Evolutionary conservation across 1,139 yeast species (phyloP).

Genomic region (Blastobotrys arbuscula): DNA sequence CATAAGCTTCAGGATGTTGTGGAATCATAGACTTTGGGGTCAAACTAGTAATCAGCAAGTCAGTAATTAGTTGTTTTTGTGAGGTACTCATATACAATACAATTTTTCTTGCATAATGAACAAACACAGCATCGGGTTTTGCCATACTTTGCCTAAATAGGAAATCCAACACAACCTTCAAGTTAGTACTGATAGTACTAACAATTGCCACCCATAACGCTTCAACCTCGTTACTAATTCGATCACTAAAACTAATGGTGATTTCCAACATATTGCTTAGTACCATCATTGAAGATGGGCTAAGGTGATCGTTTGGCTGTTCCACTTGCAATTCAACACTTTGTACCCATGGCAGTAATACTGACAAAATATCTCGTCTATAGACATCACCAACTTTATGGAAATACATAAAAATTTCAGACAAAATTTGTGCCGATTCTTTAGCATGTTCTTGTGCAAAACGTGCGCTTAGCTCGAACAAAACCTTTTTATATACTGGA

Average conservation of each 20-base stretch:
- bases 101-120: constrained; percentile 74
- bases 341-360: constrained; percentile 87
- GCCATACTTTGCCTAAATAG: constrained; percentile 64
- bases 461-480: constrained; percentile 60
- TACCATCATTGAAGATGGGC: constrained; percentile 52
- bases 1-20: constrained; percentile 39
- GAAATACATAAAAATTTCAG: constrained; percentile 67
- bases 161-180: constrained; percentile 66
- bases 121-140: constrained; percentile 66
- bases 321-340: constrained; percentile 57
- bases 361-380: constrained; percentile 72
- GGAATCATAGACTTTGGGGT: constrained; percentile 90
- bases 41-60: constrained; percentile 59
- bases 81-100: constrained; percentile 66
- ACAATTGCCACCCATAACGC: constrained; percentile 94
- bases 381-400: constrained; percentile 54
- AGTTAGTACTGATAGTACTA: constrained; percentile 60
- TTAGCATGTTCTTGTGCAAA: constrained; percentile 56
- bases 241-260: constrained; percentile 68
- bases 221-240: constrained; percentile 79
- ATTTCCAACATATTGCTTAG: constrained; percentile 77
- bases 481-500: constrained; percentile 71
- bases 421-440: constrained; percentile 55
- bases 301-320: constrained; percentile 42
- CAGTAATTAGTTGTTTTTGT: constrained; percentile 53